Evolutionary conservation across 2,329 filamentous ascomycete genomes (phyloP).

Genomic region (Paecilomyces niveus): DNA sequence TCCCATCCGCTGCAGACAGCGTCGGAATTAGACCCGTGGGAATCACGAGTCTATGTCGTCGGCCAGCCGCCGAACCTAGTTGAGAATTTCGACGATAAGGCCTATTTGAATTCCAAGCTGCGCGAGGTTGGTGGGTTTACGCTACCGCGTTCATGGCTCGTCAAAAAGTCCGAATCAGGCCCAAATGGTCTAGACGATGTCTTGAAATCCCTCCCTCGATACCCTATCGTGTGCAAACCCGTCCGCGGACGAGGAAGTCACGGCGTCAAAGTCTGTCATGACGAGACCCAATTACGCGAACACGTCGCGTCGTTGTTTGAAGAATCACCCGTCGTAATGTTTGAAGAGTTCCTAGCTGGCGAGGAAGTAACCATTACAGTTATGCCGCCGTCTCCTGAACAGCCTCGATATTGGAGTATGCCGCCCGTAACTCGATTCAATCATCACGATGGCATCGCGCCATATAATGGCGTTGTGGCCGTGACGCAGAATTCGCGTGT

Average conservation of each 20-base stretch:
- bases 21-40: constrained; percentile 18
- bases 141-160: constrained; percentile 32
- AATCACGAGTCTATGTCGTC: constrained; percentile 30
- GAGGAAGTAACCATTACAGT: constrained; percentile 47
- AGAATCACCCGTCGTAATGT: constrained; percentile 33
- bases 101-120: constrained; percentile 40
- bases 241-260: constrained; percentile 44
- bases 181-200: neutral
- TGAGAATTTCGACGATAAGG: constrained; percentile 47
- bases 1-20: constrained; percentile 44
- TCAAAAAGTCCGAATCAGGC: constrained; percentile 10
- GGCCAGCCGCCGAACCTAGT: constrained; percentile 43
- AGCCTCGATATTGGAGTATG: constrained; percentile 35
- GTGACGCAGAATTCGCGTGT: constrained; percentile 43
- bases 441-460: constrained; percentile 41
- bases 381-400: constrained; percentile 38
- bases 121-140: constrained; percentile 30
- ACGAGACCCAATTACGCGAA: constrained; percentile 17
- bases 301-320: constrained; percentile 30
- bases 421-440: constrained; percentile 43
- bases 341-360: constrained; percentile 44
- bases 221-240: constrained; percentile 44
- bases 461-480: constrained; percentile 44
- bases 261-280: constrained; percentile 42
- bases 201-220: constrained; percentile 13